A percentile compares a stretch with the other conserved stretches of the same genome.
phyloP scores from a whole-genome alignment of 495 filamentous ascomycete genomes.

The Trichoderma reesei region DNA sequence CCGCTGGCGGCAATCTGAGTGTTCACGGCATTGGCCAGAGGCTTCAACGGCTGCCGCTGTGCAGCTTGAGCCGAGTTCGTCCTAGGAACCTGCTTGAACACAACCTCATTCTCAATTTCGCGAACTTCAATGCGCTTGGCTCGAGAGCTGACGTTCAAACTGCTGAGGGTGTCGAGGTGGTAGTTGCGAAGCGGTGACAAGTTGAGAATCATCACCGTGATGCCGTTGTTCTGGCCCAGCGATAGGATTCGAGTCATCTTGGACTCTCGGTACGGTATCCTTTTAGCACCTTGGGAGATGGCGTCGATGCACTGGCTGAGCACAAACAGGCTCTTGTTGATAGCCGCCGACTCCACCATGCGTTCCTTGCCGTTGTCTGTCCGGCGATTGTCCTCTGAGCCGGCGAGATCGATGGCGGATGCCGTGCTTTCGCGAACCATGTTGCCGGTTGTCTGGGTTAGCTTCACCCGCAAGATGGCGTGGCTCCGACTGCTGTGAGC shows the following conservation, averaged over 20 bases:
- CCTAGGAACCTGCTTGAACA: conserved; percentile 63
- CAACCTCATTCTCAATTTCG: conserved; percentile 86
- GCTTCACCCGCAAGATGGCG: conserved; percentile 84
- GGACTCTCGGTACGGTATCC: conserved; percentile 87
- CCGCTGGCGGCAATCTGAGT: conserved; percentile 35
- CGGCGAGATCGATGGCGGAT: conserved; percentile 92
- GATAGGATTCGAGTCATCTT: conserved; percentile 97
- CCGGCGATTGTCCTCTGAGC: conserved; percentile 88
- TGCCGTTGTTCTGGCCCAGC: conserved; percentile 87
- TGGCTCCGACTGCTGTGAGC: conserved; percentile 90
- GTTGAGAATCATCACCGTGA: conserved; percentile 95
- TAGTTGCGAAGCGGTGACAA: conserved; percentile 78
- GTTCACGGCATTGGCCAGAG: conserved; percentile 58
- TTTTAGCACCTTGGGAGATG: conserved; percentile 55
- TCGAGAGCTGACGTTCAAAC: conserved; percentile 87
- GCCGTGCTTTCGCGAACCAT: conserved; percentile 68
- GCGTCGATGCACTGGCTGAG: conserved; percentile 94
- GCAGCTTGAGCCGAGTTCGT: conserved; percentile 38
- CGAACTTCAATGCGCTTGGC: conserved; percentile 95
- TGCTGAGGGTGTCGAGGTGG: conserved; percentile 88
- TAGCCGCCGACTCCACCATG: conserved; percentile 90
- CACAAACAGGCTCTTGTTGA: conserved; percentile 96
- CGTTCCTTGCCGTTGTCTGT: conserved; percentile 93
- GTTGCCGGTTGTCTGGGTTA: conserved; percentile 63
- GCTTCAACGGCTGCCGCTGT: conserved; percentile 65